A percentile compares a stretch with the other conserved stretches of the same genome.
These are phyloP conservation scores for Schwanniomyces polymorphus DNA, from an alignment of 805 yeast genomes.

Conservation along the genomic window DNA sequence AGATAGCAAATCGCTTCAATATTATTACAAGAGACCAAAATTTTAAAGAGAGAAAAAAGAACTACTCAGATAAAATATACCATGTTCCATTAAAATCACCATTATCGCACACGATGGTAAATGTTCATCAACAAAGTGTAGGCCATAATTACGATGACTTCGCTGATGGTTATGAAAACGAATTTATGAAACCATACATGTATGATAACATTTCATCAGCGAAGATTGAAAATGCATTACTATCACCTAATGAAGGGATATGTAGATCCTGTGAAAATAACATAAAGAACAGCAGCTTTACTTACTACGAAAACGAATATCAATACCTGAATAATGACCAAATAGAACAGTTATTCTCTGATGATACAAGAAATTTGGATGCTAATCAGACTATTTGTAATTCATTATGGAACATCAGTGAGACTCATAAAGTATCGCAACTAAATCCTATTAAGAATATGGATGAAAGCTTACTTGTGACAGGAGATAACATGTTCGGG, in stretches of 20 bases:
- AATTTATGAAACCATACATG: conserved; percentile 6
- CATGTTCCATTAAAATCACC: background rate
- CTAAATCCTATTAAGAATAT: background rate
- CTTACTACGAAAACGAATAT: conserved; percentile 5
- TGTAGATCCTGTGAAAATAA: background rate
- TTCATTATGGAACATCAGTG: conserved; percentile 6
- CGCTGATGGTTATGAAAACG: conserved; percentile 21
- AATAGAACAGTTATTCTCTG: background rate
- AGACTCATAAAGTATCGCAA: background rate
- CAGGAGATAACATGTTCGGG: conserved; percentile 9
- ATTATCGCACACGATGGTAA: background rate
- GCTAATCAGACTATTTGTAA: background rate
- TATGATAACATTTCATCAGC: background rate
- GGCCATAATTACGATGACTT: conserved; percentile 12
- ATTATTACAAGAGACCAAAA: background rate
- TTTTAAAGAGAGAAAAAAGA: background rate
- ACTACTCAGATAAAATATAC: background rate
- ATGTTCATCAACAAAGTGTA: background rate
- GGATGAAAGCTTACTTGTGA: conserved; percentile 6
- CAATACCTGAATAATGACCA: background rate
- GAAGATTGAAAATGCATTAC: conserved; percentile 3
- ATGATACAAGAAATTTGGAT: conserved; percentile 2
- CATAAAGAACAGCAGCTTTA: background rate
- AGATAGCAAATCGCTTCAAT: background rate
- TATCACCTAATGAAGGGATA: conserved; percentile 5